phyloP scores from a whole-genome alignment of 345 rosid genomes.

The Melaleuca quinquenervia region DNA sequence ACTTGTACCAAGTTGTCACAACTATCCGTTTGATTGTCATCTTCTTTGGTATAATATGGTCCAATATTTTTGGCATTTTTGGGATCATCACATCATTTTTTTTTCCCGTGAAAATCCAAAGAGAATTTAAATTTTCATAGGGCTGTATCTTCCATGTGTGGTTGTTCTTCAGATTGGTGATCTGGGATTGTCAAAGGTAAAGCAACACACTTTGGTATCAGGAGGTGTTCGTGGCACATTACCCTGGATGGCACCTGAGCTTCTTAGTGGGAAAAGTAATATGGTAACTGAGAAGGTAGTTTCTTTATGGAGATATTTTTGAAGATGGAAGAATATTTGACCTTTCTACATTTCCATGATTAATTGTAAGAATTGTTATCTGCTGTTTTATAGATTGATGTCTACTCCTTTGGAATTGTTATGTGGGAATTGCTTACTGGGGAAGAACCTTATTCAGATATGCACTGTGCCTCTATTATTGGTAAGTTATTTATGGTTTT shows the following conservation, averaged over 20 bases:
- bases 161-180: slow-evolving; percentile 67
- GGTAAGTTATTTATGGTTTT: slow-evolving; percentile 32
- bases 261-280: slow-evolving; percentile 88
- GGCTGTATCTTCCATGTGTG: neutral
- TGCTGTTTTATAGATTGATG: slow-evolving; percentile 61
- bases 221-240: slow-evolving; percentile 99
- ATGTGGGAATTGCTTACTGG: slow-evolving; percentile 99
- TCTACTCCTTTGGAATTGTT: slow-evolving; percentile 92
- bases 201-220: slow-evolving; percentile 85
- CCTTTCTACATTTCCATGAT: neutral
- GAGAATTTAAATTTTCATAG: neutral
- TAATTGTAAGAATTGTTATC: neutral
- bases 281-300: slow-evolving; percentile 97
- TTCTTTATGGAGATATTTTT: neutral
- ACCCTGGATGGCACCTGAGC: slow-evolving; percentile 99
- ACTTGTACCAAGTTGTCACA: neutral
- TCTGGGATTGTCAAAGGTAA: slow-evolving; percentile 92
- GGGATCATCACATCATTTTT: neutral
- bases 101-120: neutral
- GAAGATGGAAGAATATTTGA: neutral
- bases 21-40: neutral
- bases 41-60: neutral
- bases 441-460: slow-evolving; percentile 86
- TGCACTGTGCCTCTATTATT: slow-evolving; percentile 95
- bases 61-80: neutral